These are phyloP conservation scores for Rhodotorula sphaerocarpa DNA, from an alignment of 768 basidiomycete species.

Conservation along the genomic window DNA sequence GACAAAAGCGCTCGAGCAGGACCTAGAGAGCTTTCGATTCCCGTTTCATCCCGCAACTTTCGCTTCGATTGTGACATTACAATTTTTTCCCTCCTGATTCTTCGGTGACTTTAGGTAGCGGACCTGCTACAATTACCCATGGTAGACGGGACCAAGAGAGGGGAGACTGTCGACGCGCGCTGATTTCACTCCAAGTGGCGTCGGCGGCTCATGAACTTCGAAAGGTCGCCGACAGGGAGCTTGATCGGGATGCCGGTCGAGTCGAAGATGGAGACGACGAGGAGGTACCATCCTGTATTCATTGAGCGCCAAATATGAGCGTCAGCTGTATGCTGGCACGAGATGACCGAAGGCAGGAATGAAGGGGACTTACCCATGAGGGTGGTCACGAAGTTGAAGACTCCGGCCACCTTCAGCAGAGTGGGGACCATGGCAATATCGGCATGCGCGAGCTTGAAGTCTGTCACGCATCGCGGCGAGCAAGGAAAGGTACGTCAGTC, in stretches of 20 bases:
- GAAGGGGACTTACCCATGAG: conserved; percentile 17
- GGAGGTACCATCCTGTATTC: conserved; percentile 24
- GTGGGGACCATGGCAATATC: neutral
- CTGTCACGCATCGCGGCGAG: neutral
- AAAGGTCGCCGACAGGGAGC: conserved; percentile 40
- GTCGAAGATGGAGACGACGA: conserved; percentile 33
- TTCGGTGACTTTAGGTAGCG: too few relatives aligned
- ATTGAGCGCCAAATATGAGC: too few relatives aligned
- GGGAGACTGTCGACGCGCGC: too few relatives aligned
- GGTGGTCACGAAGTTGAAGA: conserved; percentile 35
- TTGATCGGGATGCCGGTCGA: conserved; percentile 35
- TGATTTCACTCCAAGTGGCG: neutral
- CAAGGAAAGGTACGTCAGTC: neutral
- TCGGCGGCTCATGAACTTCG: conserved; percentile 18
- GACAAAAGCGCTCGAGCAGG: neutral
- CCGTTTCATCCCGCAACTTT: too few relatives aligned
- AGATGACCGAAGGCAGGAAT: neutral
- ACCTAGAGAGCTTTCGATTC: too few relatives aligned
- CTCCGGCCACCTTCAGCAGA: conserved; percentile 35
- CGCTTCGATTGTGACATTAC: too few relatives aligned
- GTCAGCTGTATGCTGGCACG: neutral
- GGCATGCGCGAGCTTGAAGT: conserved; percentile 28
- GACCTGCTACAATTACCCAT: too few relatives aligned
- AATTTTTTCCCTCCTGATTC: too few relatives aligned
- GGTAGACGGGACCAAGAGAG: too few relatives aligned